Base-by-base conservation (phyloP, 2,329 filamentous ascomycete genomes). In the Blastomyces gilchristii region DNA sequence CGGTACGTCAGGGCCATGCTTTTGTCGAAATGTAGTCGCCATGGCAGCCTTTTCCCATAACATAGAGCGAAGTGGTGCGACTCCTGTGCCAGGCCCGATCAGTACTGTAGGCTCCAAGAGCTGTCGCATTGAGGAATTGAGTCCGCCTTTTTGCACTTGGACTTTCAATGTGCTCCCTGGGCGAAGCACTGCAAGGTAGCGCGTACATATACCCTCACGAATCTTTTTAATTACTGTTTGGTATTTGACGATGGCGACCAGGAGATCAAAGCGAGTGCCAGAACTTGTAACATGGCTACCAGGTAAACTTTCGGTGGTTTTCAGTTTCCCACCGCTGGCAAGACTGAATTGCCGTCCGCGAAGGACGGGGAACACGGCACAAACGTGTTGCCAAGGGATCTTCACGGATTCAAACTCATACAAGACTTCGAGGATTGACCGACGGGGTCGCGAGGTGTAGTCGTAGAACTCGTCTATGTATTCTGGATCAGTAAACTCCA, bases 301-400 rank as follows among this genome's bases (percentile, higher is more conserved):
- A 31, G 52, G 52, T 49, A 59, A 49, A 34, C 25, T 37, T 39
- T 37, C 28, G 3, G 70, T 70, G 43, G 64, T 67, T 67, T 79
- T 80, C 60, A 80, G 66, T 67, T 74, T 67, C 63, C 86, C 87
- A 7, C 88, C 87, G 66, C 89, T 94, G 43, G 91, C 90, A 65
- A 97, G 92, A 74, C 92, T 97, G 73, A 96, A 99, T 69, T 96
- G 89, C 6, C 94, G 84, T n/a, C 87, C 88, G n/a, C 91, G 86
- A 57, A 97, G 87, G 3, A 87, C 70, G 0, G 94, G 94, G 62
- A 99, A 87, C 18, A 92, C 81, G 62, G 87, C 85, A 11, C 89
- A 81, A 1, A 87, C 81, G 58, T 87, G 85, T 62, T 87, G 80
- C 76, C 87, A 89, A 0, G 94, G 92, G 1, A 99, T 85, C 65